These are phyloP conservation scores for Phytopythium vexans DNA, from an alignment of 352 stramenopile genomes.

Conservation along the genomic window DNA sequence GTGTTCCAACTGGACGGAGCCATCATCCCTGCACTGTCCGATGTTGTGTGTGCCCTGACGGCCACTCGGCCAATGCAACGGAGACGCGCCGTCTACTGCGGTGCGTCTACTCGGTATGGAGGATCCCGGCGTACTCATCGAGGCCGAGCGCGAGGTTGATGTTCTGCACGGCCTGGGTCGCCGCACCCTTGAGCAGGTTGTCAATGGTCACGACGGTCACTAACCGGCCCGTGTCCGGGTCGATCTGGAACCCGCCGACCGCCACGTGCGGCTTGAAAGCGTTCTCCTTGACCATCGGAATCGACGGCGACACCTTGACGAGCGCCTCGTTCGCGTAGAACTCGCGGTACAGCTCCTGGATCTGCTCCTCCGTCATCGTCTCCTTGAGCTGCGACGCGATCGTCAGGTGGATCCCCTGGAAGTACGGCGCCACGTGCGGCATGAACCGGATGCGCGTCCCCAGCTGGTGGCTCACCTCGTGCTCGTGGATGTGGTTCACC, in stretches of 20 bases:
- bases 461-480: slow-evolving; percentile 83
- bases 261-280: slow-evolving; percentile 69
- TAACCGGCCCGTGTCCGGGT: slow-evolving; percentile 79
- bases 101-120: slow-evolving; percentile 6
- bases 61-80: background rate
- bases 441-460: slow-evolving; percentile 89
- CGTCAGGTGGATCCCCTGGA: slow-evolving; percentile 93
- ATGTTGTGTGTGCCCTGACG: too few species aligned
- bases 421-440: slow-evolving; percentile 92
- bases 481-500: slow-evolving; percentile 89
- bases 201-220: slow-evolving; percentile 91
- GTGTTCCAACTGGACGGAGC: too few species aligned
- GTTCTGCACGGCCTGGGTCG: slow-evolving; percentile 93
- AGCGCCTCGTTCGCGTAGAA: slow-evolving; percentile 85
- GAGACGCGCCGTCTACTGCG: too few species aligned
- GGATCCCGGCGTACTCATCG: slow-evolving; percentile 80
- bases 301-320: slow-evolving; percentile 67
- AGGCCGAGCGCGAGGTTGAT: slow-evolving; percentile 93
- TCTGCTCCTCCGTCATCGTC: slow-evolving; percentile 53
- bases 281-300: slow-evolving; percentile 82
- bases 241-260: slow-evolving; percentile 87
- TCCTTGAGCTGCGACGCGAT: slow-evolving; percentile 78
- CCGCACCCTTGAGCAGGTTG: slow-evolving; percentile 93
- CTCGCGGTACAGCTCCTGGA: slow-evolving; percentile 71
- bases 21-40: too few species aligned